Evolutionary conservation across 75 land plant species (phyloP), one percentile per base, ranked within the genome.

Genomic region (Selaginella tamariscina): DNA sequence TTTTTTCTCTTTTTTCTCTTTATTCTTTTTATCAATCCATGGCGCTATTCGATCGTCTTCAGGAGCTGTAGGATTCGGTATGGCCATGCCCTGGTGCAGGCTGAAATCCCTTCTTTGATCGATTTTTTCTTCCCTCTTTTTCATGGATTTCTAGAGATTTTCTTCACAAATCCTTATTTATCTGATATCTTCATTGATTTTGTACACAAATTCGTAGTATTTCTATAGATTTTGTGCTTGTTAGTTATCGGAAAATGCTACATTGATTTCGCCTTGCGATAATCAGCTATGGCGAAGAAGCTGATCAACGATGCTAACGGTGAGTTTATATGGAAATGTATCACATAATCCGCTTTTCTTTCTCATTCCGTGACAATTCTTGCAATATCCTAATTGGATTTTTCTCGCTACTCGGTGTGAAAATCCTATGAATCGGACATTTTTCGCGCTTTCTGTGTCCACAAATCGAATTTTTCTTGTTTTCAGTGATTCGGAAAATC

Each of bases 281-380:
- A 5, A 15, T 39, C 11, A 5, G 49, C 65, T 54, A 70, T 68
- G 21, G 81, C 59, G 30, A 89, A 86, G 83, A 89, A 89, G 71
- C 85, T 89, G 65, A 86, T 89, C 83, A 87, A 82, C 64, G 77
- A 86, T 67, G 87, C 87, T 1, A 81, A 81, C 64, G 84, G 95
- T 86, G 39, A 32, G 75, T 1, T n/a, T 32, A n/a, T 8, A 32
- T 32, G 23, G 49, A 39, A 15, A 39, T 5, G 15, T 5, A 39
- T 5, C 11, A 39, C 5, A 39, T n/a, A 30, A 20, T 33, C 32
- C 26, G 24, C 33, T 64, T 32, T 20, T 66, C 26, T 15, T 60
- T 68, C 1, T 26, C 9, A 30, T n/a, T 31, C 56, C 33, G 29
- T 30, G 31, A 13, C 11, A 8, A 2, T 72, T 56, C 18, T 26